Base-by-base conservation (phyloP, 2,329 filamentous ascomycete species). In the Cordyceps sp. region DNA sequence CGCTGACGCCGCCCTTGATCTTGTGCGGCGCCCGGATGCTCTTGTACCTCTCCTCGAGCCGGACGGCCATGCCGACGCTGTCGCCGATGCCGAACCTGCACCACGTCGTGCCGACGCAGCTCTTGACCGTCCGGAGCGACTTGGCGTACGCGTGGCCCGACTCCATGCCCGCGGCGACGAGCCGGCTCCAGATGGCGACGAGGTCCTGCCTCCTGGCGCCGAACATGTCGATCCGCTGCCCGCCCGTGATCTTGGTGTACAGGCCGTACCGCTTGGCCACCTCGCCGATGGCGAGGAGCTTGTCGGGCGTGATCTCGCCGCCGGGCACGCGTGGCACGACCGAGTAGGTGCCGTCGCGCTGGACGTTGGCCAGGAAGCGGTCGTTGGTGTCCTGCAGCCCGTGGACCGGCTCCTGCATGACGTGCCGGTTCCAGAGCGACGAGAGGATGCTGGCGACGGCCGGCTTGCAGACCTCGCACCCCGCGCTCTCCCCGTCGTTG, bases 301-400 rank as follows among this genome's bases (percentile, higher is more conserved):
- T 85, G 30, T 90, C 80, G 0, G 85, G 76, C 0, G 82, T 90
- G 46, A 93, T 90, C 53, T 93, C 85, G 37, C 85, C 85, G 29
- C 71, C 85, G 2, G 82, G 67, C 1, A 93, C 73, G 28, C 85
- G 74, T 3, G 85, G 85, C 1, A 93, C 69, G 10, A 93, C 84
- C 1, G 80, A 88, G 54, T 85, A 93, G 0, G 84, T 93, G 26
- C 85, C 85, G 52, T 93, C 85, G 24, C 85, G 71, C 52, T 93
- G 85, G 34, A 93, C 90, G 49, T 93, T 93, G 32, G 74, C 85
- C 31, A 93, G 59, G 52, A 81, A 93, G 28, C 77, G 67, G 52
- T 93, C 86, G 50, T 93, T 93, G 5, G 85, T 93, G 37, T 93
- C 85, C 52, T 93, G 85, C 1, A 93, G 64, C 16, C 81, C 81